phyloP scores from a whole-genome alignment of 805 yeast species.

The Candida silvicultrix region DNA sequence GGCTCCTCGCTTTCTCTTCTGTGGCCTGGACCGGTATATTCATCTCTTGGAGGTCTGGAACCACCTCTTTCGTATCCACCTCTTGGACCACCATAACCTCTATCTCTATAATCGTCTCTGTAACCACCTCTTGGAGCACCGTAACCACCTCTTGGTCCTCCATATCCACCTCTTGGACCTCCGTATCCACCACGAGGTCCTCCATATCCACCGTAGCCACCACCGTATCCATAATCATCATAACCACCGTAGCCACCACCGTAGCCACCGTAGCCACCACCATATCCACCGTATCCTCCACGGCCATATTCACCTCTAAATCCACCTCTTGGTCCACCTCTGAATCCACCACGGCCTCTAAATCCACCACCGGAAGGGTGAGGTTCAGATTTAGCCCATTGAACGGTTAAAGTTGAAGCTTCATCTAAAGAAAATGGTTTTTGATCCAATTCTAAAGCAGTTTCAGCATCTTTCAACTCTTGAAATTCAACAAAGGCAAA shows the following conservation, averaged over 20 bases:
- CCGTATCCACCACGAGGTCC: slow-evolving; percentile 8
- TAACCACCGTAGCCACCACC: slow-evolving; percentile 9
- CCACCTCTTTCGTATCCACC: slow-evolving; percentile 7
- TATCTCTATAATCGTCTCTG: slow-evolving; percentile 11
- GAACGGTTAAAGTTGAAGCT: slow-evolving; percentile 38
- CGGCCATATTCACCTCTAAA: slow-evolving; percentile 8
- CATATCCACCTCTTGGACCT: slow-evolving; percentile 5
- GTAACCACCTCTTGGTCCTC: slow-evolving; percentile 10
- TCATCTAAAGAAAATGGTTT: slow-evolving; percentile 36
- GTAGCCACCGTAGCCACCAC: slow-evolving; percentile 5
- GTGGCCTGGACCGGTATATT: slow-evolving; percentile 7
- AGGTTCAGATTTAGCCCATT: slow-evolving; percentile 53
- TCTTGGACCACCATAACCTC: slow-evolving; percentile 6
- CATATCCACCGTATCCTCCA: slow-evolving; percentile 9
- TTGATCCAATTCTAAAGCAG: slow-evolving; percentile 42
- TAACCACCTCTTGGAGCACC: slow-evolving; percentile 11
- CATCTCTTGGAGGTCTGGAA: slow-evolving; percentile 8
- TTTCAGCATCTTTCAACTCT: slow-evolving; percentile 45
- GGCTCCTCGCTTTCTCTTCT: slow-evolving; percentile 7
- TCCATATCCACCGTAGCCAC: slow-evolving; percentile 7
- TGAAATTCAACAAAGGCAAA: slow-evolving; percentile 60
- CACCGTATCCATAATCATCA: slow-evolving; percentile 7
- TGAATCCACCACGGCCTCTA: slow-evolving; percentile 11
- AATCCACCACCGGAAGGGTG: slow-evolving; percentile 30
- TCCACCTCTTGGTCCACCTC: slow-evolving; percentile 12